Evolutionary conservation across 2,329 filamentous ascomycete species (phyloP).

Genomic region (Ceratocystis cacaofunesta): DNA sequence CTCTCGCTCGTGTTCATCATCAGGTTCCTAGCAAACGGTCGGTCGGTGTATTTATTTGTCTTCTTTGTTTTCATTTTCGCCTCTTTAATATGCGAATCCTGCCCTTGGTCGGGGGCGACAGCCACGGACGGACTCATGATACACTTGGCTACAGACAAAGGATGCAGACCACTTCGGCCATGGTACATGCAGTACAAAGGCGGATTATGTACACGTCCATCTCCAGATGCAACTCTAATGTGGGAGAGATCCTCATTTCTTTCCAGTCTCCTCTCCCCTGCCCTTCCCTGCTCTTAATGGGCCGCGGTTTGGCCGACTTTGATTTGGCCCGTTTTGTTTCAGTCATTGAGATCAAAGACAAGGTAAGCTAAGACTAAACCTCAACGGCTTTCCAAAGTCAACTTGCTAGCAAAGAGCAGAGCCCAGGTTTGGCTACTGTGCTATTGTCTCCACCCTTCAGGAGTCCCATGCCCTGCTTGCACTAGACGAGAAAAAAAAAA

Average conservation of each 20-base stretch:
- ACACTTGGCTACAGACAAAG: neutral
- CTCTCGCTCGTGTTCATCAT: neutral
- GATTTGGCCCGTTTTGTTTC: neutral
- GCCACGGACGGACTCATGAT: neutral
- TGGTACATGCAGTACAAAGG: neutral
- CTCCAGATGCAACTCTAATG: neutral
- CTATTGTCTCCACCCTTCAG: neutral
- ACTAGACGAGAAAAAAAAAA: neutral
- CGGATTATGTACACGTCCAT: neutral
- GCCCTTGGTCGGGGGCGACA: neutral
- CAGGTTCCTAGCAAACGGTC: neutral
- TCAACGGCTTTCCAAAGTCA: neutral
- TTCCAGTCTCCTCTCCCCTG: neutral
- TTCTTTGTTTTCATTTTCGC: neutral
- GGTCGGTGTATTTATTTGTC: neutral
- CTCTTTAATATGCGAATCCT: neutral
- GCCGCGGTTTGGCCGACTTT: conserved; percentile 2
- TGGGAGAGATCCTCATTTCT: neutral
- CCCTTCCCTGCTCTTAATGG: neutral
- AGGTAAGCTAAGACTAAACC: neutral
- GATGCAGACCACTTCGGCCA: neutral
- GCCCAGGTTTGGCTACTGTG: neutral
- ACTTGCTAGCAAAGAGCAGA: neutral
- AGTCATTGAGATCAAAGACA: neutral
- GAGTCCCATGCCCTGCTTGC: neutral